phyloP scores from a whole-genome alignment of 352 stramenopile genomes.

The Pythium insidiosum region DNA sequence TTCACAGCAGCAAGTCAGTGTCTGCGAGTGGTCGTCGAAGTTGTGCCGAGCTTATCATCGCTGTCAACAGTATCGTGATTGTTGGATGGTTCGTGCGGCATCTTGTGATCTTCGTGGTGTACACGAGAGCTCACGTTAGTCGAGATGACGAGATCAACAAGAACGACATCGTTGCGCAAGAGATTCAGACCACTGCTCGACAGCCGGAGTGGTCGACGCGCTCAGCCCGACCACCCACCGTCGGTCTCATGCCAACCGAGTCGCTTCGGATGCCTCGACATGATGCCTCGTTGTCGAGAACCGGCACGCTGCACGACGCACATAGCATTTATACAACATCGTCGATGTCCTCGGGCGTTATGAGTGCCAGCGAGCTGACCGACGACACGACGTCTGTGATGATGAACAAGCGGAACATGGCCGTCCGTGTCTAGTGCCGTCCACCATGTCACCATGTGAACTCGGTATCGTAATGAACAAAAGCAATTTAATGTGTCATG shows the following conservation, averaged over 20 bases:
- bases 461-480: too few relatives aligned
- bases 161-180: too few relatives aligned
- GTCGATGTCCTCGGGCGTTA: neutral
- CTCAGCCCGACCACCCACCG: too few relatives aligned
- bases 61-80: constrained; percentile 53
- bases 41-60: constrained; percentile 43
- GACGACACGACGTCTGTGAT: constrained; percentile 2
- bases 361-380: constrained; percentile 1
- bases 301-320: neutral
- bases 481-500: too few relatives aligned
- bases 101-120: constrained; percentile 49
- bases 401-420: constrained; percentile 6
- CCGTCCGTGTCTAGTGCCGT: constrained; percentile 3
- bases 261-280: too few relatives aligned
- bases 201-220: too few relatives aligned
- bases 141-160: constrained; percentile 16
- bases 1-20: constrained; percentile 46
- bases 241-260: too few relatives aligned
- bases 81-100: constrained; percentile 48
- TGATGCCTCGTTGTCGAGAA: neutral
- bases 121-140: constrained; percentile 48
- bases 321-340: neutral
- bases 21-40: constrained; percentile 19
- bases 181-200: too few relatives aligned
- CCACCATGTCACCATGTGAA: too few relatives aligned